Percentiles rank a stretch among this genome's conserved stretches.
These are phyloP conservation scores for Forsythia suspensa DNA, from an alignment of 257 asterid species.

Conservation along the genomic window DNA sequence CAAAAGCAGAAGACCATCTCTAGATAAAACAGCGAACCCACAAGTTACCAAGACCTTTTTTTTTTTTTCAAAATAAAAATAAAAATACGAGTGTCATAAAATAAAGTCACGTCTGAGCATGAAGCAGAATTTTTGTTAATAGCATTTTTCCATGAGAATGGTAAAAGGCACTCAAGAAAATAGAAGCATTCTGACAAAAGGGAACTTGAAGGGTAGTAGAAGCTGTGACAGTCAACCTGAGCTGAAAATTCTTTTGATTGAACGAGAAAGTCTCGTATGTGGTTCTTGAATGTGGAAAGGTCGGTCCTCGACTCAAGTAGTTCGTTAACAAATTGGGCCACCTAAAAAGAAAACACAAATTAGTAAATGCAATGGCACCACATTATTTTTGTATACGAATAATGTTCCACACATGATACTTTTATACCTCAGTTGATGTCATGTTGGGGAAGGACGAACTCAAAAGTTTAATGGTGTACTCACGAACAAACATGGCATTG, in stretches of 20 bases:
- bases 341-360: constrained; percentile 42
- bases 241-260: constrained; percentile 98
- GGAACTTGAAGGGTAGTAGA: neutral
- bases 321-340: constrained; percentile 83
- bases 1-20: neutral
- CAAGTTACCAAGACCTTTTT: neutral
- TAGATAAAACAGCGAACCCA: neutral
- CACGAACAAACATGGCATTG: constrained; percentile 69
- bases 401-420: neutral
- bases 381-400: constrained; percentile 6
- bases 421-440: constrained; percentile 77
- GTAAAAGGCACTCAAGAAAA: neutral
- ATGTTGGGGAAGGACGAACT: constrained; percentile 96
- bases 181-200: constrained; percentile 6
- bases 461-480: constrained; percentile 84
- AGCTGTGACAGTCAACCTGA: constrained; percentile 52
- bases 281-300: constrained; percentile 77
- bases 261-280: constrained; percentile 87
- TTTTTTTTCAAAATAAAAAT: too few relatives aligned
- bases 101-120: neutral
- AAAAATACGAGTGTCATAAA: too few relatives aligned
- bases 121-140: neutral
- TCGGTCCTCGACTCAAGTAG: constrained; percentile 77
- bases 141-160: neutral
- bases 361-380: neutral